Evolutionary conservation across 306 rosid species (phyloP), one percentile per base, ranked within the genome.

Genomic region (Vigna nakashimae): DNA sequence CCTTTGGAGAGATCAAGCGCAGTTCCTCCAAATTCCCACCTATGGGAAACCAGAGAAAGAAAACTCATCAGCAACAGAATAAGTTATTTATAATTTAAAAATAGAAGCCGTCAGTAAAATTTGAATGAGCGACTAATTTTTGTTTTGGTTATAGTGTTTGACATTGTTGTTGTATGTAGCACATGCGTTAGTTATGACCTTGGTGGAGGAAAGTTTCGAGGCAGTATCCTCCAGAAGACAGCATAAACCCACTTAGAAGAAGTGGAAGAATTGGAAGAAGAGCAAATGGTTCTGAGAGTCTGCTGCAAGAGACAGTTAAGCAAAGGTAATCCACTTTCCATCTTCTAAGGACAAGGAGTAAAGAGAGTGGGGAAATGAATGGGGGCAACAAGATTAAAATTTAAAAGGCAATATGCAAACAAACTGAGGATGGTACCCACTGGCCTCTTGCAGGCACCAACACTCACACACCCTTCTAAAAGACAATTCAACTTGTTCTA

Each of bases 21-120:
- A 79, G 80, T 82, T 6, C 89, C 95, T 71, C 95, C 97, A 79
- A 83, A 95, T 68, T 92, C 98, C 98, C 95, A 95, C 92, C 98
- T 94, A 48, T 38, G 69, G 13, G 3, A 43, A 7, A 69, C 22
- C n/a, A 66, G 56, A 43, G 1, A 30, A 30, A 30, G 34, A 30
- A 30, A 30, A 30, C 34, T 30, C 5, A 30, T 30, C 0, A 0
- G 34, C 34, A 30, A 30, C 28, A 26, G 28, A 26, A 26, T 26
- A 26, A 26, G 28, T 26, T 26, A 2, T 26, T 26, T 26, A 26
- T 26, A 26, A 26, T 26, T 26, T 26, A 26, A 26, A 26, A 26
- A 26, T 26, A 26, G 28, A 24, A 24, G 26, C 26, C 26, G 26
- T 24, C 2, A 24, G 26, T 24, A 24, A 24, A 24, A 24, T 24